Evolutionary conservation across 148 eudicot species (phyloP), one percentile per base, ranked within the genome.

Genomic region (Pharnaceum exiguum): DNA sequence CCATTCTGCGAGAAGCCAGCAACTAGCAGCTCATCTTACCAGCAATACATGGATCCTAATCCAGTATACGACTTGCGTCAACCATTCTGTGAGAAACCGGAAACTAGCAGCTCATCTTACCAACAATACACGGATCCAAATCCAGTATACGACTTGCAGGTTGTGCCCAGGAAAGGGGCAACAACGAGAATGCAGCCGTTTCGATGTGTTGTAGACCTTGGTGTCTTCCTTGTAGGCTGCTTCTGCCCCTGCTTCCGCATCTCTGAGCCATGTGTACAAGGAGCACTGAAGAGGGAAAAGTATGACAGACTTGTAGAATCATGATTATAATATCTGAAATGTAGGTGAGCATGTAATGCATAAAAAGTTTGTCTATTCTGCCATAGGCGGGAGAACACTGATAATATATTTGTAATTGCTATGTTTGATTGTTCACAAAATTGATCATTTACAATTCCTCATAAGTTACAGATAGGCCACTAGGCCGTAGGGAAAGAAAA

Each of bases 161-260:
- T 22, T 21, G 28, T 23, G 42, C 24, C 21, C 33, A 35, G 55
- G 31, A 36, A 17, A 18, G 11, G 38, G 29, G 40, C 7, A 11
- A 5, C 7, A 10, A 21, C 37, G 17, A 24, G 35, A 2, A 10
- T 2, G 17, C 46, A 38, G 22, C 18, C 55, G 61, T 68, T 68
- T 35, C 55, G 66, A 15, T 68, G 72, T 60, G 60, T 46, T 5
- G 39, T 46, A 8, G 30, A 46, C 6, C 55, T 68, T 13, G 49
- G 60, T 7, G 44, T 46, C 7, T 45, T 60, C 19, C 35, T 68
- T 24, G 35, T 60, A n/a, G 66, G 66, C 11, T 60, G 72, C 30
- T 60, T 68, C 29, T 21, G 28, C n/a, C 48, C 72, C 19, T 68
- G 71, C 46, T 51, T 59, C 51, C 59, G 30, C 19, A 42, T 45